Evolutionary conservation across 108 stramenopile genomes (phyloP), one percentile per base, ranked within the genome.

Genomic region (Nitzschia sp.): DNA sequence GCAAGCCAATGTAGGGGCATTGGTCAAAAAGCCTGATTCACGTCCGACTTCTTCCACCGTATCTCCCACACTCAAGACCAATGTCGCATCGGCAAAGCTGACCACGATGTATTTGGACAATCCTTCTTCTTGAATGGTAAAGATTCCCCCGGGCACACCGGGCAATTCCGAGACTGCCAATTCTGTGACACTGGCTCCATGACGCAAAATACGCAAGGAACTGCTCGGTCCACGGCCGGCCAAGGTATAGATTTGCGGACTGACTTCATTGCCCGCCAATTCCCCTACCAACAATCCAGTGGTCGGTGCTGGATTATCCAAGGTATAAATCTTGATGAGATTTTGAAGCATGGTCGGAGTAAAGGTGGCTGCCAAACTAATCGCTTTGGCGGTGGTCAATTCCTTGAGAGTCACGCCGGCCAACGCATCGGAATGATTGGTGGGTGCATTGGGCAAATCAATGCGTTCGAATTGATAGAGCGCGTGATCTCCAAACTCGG

Each of bases 401-500:
- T 72, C 80, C 2, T 18, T 24, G 54, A 49, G 70, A 19, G 74
- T 74, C 17, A 72, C 6, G 13, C 47, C 18, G 3, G 28, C 68
- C 2, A 58, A 58, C 4, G 79, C 85, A 19, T 19, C 21, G 15
- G 54, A 32, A 71, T 75, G 33, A 60, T 76, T 79, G 4, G 64
- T 84, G 17, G 79, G 70, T 25, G 85, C 93, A 47, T 70, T 86
- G 19, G 89, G 95, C 54, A 89, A 78, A 66, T 94, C 93, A 64
- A 95, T 94, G 15, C 85, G 70, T 68, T 92, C 89, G 76, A 99
- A 97, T 71, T 98, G 94, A 79, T 96, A 97, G 25, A 98, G 72
- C n/a, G 59, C 78, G 84, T 99, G 99, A 70, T 98, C 97, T 1
- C 97, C 98, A 77, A 94, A 95, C 75, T 98, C 97, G 3, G 93